Conservation (phyloP, 768 basidiomycete species). For the Hortiboletus campestris region DNA sequence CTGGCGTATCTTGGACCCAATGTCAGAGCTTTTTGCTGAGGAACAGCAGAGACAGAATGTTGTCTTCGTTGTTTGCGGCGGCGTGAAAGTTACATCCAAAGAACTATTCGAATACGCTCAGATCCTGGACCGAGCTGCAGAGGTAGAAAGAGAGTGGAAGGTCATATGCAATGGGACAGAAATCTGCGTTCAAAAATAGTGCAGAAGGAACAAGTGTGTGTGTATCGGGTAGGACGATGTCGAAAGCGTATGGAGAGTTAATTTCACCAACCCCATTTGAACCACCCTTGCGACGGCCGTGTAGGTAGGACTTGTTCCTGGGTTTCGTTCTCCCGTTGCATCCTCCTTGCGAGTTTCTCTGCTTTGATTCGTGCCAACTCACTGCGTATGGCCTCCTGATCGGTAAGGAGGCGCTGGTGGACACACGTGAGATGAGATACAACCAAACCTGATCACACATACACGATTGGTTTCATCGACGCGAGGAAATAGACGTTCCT, state of each 20-base stretch:
- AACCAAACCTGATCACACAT: constrained; percentile 12
- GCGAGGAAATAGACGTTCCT: constrained; percentile 68
- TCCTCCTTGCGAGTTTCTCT: constrained; percentile 47
- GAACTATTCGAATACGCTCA: constrained; percentile 51
- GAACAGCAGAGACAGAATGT: constrained; percentile 20
- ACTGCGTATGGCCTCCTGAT: constrained; percentile 61
- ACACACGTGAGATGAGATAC: constrained; percentile 8
- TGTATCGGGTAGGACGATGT: background rate
- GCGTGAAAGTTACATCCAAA: constrained; percentile 61
- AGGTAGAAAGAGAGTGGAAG: constrained; percentile 27
- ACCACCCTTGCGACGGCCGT: constrained; percentile 28
- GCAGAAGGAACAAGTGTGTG: background rate
- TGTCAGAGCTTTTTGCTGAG: constrained; percentile 22
- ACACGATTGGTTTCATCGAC: constrained; percentile 55
- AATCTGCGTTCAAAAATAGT: constrained; percentile 19
- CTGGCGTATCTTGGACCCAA: constrained; percentile 33
- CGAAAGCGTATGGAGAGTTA: background rate
- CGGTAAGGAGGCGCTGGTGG: constrained; percentile 58
- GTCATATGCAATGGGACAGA: constrained; percentile 31
- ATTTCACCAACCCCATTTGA: constrained; percentile 25
- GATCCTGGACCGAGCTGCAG: constrained; percentile 37
- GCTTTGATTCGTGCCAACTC: constrained; percentile 73
- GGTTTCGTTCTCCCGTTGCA: constrained; percentile 44
- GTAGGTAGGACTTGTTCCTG: constrained; percentile 13
- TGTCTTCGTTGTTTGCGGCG: constrained; percentile 33